Evolutionary conservation across 768 basidiomycete species (phyloP).

Genomic region (Amanita muscaria): DNA sequence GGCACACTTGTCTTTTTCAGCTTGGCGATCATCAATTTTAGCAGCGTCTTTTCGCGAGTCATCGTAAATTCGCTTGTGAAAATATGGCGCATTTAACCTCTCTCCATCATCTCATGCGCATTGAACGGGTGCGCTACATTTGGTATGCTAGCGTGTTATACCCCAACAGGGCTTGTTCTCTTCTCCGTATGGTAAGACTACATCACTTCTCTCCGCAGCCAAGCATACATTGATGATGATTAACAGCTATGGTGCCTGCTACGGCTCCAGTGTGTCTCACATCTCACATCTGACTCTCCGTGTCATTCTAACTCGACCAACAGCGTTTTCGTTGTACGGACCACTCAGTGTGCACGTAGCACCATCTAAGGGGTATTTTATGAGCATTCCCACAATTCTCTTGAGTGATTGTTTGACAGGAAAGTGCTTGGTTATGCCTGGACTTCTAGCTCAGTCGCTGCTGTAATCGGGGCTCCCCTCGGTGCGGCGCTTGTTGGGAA

Average conservation of each 20-base stretch:
- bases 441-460: conserved; percentile 6
- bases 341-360: too few relatives aligned
- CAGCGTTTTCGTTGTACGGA: too few relatives aligned
- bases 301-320: too few relatives aligned
- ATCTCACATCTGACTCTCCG: too few relatives aligned
- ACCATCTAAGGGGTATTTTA: too few relatives aligned
- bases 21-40: conserved; percentile 5
- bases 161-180: conserved; percentile 5
- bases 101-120: not conserved
- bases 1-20: conserved; percentile 1
- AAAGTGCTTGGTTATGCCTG: conserved; percentile 6
- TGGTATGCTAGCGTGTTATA: conserved; percentile 5
- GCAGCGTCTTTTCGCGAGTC: conserved; percentile 3
- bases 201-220: too few relatives aligned
- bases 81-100: conserved; percentile 6
- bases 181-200: conserved; percentile 3
- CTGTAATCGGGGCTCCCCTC: conserved; percentile 8
- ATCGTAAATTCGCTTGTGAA: not conserved
- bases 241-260: conserved; percentile 8
- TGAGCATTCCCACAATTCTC: too few relatives aligned
- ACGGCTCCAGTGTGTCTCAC: conserved; percentile 4
- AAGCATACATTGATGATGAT: not conserved
- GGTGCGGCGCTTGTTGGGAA: conserved; percentile 6
- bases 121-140: conserved; percentile 2
- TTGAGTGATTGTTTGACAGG: not conserved